Base-by-base conservation (phyloP, 306 rosid genomes). In the Corylus avellana region DNA sequence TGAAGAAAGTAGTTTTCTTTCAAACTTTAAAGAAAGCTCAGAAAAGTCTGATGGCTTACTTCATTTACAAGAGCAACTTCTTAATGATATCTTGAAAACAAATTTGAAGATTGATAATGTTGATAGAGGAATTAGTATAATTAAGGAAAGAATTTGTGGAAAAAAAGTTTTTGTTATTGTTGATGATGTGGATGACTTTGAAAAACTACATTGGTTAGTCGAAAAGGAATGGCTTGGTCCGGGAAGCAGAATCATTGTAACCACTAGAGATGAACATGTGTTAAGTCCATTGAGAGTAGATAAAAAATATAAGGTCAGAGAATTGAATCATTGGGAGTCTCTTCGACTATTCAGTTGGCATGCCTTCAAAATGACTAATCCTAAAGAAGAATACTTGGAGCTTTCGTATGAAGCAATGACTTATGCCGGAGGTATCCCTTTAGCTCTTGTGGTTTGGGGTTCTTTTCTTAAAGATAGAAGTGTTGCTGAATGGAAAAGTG, bases 391-490 rank as follows among this genome's bases (percentile, higher is more conserved):
- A 5, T 82, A 71, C 47, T 0, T 0, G n/a, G 37, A 53, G 0
- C 80, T 83, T 1, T 69, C 87, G 3, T 73, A 35, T 44, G 5
- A 11, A 0, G 81, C 79, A 1, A 49, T 74, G 39, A 0, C 56
- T 29, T 88, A 83, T n/a, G 80, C 79, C 51, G 70, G 78, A 18
- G 89, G 89, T 3, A 5, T 85, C 0, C 91, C 87, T 3, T 13
- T 88, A 2, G 89, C 89, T 14, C 86, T 88, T 69, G 70, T 80
- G 76, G 83, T 81, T 2, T 68, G 78, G 70, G 91, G 89, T 0
- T 88, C 35, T 12, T 78, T 73, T 32, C 72, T 88, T 7, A 49
- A 4, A 3, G 58, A 69, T 1, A 81, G 85, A 66, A 59, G 51
- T 3, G 17, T 8, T 57, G 0, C 1, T 5, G 81, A 86, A 12